These are phyloP conservation scores for Sonneratia alba DNA, from an alignment of 345 rosid genomes.

Conservation along the genomic window DNA sequence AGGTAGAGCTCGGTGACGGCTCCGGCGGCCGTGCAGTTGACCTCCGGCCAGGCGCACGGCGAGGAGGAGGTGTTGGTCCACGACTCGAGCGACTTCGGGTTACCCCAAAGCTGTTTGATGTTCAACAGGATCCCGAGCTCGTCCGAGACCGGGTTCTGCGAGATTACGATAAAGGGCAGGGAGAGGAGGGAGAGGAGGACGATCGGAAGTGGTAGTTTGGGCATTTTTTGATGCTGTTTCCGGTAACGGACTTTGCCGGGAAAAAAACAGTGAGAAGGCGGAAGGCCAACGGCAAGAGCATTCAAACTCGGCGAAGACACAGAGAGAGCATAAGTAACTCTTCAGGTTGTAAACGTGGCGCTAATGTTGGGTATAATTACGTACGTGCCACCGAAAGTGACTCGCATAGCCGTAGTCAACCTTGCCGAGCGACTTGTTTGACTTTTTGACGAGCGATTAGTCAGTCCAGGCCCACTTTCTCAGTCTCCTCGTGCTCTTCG, in stretches of 20 bases:
- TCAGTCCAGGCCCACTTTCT: too few relatives aligned
- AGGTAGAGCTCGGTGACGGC: conserved; percentile 38
- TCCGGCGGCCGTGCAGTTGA: conserved; percentile 31
- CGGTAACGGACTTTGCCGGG: conserved; percentile 4
- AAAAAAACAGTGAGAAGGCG: not conserved
- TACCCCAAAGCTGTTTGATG: conserved; percentile 42
- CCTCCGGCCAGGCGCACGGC: conserved; percentile 60
- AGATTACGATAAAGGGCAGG: conserved; percentile 31
- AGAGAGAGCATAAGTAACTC: too few relatives aligned
- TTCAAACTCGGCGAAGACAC: conserved; percentile 8
- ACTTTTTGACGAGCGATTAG: too few relatives aligned
- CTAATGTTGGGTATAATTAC: too few relatives aligned
- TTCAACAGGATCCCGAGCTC: conserved; percentile 44
- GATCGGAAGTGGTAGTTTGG: conserved; percentile 11
- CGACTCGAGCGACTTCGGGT: conserved; percentile 43
- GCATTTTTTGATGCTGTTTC: conserved; percentile 19
- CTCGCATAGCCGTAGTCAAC: too few relatives aligned
- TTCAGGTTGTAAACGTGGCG: too few relatives aligned
- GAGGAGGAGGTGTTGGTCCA: conserved; percentile 52
- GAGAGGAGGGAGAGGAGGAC: conserved; percentile 24
- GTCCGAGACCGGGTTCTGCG: conserved; percentile 22
- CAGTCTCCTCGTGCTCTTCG: too few relatives aligned
- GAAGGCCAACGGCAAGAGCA: not conserved
- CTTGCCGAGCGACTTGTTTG: too few relatives aligned
- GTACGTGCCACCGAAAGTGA: too few relatives aligned